phyloP scores from a whole-genome alignment of 208 protist species.

The Phytomonas francai region DNA sequence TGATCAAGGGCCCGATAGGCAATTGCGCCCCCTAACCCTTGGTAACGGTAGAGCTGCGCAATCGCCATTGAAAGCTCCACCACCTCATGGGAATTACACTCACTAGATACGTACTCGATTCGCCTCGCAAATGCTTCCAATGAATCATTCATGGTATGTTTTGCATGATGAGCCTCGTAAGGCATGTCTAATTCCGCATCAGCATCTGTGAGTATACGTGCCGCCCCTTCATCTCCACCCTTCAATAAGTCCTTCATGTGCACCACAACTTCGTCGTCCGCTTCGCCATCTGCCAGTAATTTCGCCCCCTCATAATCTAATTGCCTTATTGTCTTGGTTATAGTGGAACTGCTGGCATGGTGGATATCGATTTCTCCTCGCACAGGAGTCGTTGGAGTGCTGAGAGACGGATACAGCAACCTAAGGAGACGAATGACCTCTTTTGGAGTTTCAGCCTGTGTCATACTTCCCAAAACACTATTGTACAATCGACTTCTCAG shows the following conservation, averaged over 20 bases:
- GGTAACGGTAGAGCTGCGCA: slow-evolving; percentile 10
- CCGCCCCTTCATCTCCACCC: not conserved
- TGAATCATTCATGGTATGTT: slow-evolving; percentile 8
- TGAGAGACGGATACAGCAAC: not conserved
- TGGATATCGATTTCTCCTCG: not conserved
- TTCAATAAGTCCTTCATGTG: not conserved
- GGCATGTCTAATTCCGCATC: not conserved
- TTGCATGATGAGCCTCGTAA: not conserved
- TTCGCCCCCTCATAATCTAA: not conserved
- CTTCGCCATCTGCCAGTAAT: not conserved
- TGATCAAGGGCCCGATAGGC: slow-evolving; percentile 5
- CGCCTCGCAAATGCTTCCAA: slow-evolving; percentile 16
- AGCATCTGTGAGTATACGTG: not conserved
- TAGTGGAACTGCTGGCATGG: not conserved
- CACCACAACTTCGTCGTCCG: not conserved
- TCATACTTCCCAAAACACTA: not conserved
- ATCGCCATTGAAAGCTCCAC: slow-evolving; percentile 22
- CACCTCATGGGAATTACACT: slow-evolving; percentile 22
- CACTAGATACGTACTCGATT: slow-evolving; percentile 4
- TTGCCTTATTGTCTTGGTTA: not conserved
- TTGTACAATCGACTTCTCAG: slow-evolving; percentile 4
- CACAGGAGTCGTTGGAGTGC: not conserved
- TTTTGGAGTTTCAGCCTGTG: slow-evolving; percentile 7
- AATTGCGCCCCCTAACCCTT: not conserved
- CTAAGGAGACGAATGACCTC: slow-evolving; percentile 7